These are phyloP conservation scores for Incumbomyces delicatus DNA, from an alignment of 2,329 filamentous ascomycete species.

Conservation along the genomic window DNA sequence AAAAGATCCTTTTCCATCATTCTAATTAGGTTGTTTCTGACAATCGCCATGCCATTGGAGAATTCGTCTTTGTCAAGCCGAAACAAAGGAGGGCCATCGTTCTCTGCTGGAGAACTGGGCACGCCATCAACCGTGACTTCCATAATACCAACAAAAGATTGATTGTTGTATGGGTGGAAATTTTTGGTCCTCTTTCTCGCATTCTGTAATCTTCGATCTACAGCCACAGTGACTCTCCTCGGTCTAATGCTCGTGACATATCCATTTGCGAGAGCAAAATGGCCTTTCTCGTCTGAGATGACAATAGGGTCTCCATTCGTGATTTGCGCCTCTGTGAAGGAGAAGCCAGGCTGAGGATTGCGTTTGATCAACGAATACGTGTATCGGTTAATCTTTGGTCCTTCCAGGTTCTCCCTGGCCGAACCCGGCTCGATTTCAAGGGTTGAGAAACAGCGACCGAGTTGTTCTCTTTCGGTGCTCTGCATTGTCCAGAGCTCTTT, in stretches of 20 bases:
- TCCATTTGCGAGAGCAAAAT: constrained; percentile 89
- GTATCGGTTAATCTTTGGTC: constrained; percentile 81
- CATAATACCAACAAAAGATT: constrained; percentile 87
- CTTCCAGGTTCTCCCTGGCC: constrained; percentile 56
- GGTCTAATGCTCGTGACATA: constrained; percentile 72
- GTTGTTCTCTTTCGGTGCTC: constrained; percentile 74
- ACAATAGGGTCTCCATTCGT: constrained; percentile 83
- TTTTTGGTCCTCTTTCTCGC: constrained; percentile 63
- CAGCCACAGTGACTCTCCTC: constrained; percentile 71
- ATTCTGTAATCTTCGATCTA: constrained; percentile 84
- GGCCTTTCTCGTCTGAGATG: constrained; percentile 88
- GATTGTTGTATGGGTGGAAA: constrained; percentile 68
- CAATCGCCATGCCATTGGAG: constrained; percentile 91
- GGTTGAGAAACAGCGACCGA: constrained; percentile 81
- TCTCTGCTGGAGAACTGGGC: constrained; percentile 9
- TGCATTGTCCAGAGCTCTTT: constrained; percentile 95
- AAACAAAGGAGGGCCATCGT: constrained; percentile 48
- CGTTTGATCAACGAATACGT: constrained; percentile 76
- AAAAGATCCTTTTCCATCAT: constrained; percentile 74
- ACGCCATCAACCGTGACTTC: constrained; percentile 48
- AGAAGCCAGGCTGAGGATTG: constrained; percentile 52
- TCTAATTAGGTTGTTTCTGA: constrained; percentile 86
- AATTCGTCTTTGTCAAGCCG: constrained; percentile 97
- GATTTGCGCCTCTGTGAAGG: constrained; percentile 85
- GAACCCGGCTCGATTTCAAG: constrained; percentile 75